phyloP scores from a whole-genome alignment of 148 eudicot genomes.

The Simmondsia chinensis region DNA sequence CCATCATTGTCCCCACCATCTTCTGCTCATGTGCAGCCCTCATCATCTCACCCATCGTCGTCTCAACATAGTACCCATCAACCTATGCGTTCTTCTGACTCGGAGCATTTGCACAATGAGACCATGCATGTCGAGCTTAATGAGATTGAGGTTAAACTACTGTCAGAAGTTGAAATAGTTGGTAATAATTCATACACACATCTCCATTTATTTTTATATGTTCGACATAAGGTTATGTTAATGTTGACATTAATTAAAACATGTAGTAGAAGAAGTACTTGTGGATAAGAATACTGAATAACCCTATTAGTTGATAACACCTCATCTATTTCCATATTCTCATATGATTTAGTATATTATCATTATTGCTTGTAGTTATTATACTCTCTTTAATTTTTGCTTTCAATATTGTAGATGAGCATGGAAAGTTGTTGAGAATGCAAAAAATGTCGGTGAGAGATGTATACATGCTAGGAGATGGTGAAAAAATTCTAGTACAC shows the following conservation, averaged over 20 bases:
- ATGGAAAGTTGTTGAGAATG: too few relatives aligned
- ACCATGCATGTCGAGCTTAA: neutral
- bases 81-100: neutral
- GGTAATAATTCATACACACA: neutral
- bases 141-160: neutral
- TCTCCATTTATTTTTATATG: neutral
- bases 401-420: too few relatives aligned
- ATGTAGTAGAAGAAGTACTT: neutral
- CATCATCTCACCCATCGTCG: neutral
- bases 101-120: neutral
- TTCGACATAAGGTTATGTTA: neutral
- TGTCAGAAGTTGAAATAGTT: neutral
- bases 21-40: too few relatives aligned
- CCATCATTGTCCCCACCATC: neutral
- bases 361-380: too few relatives aligned
- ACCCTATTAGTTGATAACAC: too few relatives aligned
- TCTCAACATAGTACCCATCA: neutral
- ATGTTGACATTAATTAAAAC: too few relatives aligned
- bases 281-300: too few relatives aligned
- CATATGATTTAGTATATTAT: too few relatives aligned
- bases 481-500: neutral
- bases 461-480: neutral
- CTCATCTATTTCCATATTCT: too few relatives aligned
- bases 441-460: neutral
- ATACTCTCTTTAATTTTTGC: too few relatives aligned